These are phyloP conservation scores for Sequoiadendron giganteum DNA, from an alignment of 75 land plant genomes.

Conservation along the genomic window DNA sequence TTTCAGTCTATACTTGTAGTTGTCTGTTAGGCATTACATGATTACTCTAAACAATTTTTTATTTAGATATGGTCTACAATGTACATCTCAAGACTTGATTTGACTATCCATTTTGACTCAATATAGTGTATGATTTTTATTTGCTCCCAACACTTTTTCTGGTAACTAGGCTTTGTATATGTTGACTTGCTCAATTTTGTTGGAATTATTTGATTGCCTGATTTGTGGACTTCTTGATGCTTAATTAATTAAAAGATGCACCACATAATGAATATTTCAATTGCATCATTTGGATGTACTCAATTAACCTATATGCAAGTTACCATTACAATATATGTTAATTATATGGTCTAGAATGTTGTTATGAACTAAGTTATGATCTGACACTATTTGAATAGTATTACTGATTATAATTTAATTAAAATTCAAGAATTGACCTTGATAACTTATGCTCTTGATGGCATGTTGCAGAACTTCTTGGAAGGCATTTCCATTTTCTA, in stretches of 20 bases:
- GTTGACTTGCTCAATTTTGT: too few species aligned
- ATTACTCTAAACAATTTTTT: neutral
- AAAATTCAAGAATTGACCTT: neutral
- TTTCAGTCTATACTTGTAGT: neutral
- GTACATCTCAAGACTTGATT: neutral
- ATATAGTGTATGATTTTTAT: neutral
- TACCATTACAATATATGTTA: neutral
- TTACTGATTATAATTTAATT: neutral
- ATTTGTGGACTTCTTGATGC: neutral
- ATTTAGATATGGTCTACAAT: neutral
- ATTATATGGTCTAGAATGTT: neutral
- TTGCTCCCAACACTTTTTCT: neutral
- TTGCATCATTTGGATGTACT: neutral
- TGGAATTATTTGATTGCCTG: neutral
- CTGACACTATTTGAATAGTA: neutral
- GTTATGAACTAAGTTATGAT: neutral
- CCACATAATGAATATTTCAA: neutral
- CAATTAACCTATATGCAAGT: neutral
- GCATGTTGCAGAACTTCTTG: neutral
- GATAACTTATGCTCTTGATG: neutral
- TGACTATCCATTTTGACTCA: neutral
- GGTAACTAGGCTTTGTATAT: neutral
- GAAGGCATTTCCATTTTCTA: conserved; percentile 7
- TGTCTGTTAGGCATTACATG: neutral
- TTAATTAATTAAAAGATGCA: neutral